phyloP scores from a whole-genome alignment of 2,329 filamentous ascomycete species.

The Tolypocladium tropicale region DNA sequence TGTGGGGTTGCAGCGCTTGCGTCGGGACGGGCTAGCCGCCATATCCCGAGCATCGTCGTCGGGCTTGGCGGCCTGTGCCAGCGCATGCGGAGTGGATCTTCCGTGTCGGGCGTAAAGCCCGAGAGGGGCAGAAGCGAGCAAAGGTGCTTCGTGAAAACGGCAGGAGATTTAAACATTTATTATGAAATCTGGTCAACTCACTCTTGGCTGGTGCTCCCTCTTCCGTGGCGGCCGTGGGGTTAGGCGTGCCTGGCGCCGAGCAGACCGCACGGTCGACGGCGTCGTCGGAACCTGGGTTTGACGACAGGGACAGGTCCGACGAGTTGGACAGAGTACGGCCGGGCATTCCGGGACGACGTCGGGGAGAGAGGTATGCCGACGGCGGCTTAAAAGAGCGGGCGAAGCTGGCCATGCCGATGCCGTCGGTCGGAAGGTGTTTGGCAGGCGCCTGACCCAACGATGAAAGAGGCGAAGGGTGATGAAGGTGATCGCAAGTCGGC shows the following conservation, averaged over 20 bases:
- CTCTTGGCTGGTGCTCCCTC: constrained; percentile 3
- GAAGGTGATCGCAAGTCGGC: background rate
- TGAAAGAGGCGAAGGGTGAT: background rate
- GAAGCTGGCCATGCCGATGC: constrained; percentile 32
- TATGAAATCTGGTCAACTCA: constrained; percentile 6
- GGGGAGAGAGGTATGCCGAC: constrained; percentile 30
- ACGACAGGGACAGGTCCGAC: constrained; percentile 30
- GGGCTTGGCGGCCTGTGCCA: background rate
- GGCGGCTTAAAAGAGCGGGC: constrained; percentile 38
- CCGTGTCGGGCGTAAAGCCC: background rate
- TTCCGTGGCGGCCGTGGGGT: constrained; percentile 5
- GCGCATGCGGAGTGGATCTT: background rate
- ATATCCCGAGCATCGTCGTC: background rate
- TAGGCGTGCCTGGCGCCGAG: constrained; percentile 19
- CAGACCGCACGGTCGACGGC: constrained; percentile 15
- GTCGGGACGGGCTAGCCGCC: background rate
- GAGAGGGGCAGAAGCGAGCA: background rate
- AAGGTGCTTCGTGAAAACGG: background rate
- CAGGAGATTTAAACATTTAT: constrained; percentile 4
- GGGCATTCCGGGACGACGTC: constrained; percentile 32
- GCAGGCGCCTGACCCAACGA: background rate
- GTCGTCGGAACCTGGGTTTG: constrained; percentile 17
- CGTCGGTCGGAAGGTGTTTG: background rate
- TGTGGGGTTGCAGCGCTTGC: background rate
- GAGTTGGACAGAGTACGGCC: constrained; percentile 35